These are phyloP conservation scores for Serendipita vermifera DNA, from an alignment of 768 basidiomycete species.

Conservation along the genomic window DNA sequence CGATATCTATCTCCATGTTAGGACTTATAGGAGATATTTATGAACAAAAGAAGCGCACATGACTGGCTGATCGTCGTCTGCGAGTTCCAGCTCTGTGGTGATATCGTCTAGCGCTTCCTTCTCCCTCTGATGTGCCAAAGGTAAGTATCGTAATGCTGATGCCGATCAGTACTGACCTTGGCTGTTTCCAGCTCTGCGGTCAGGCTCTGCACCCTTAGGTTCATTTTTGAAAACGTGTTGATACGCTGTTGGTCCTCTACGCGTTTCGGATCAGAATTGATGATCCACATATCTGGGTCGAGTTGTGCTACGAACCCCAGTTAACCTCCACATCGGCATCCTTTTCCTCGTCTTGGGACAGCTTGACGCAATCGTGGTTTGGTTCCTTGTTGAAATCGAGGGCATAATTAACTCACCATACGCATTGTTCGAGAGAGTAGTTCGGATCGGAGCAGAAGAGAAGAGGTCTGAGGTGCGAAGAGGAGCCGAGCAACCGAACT, in stretches of 20 bases:
- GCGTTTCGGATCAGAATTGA: slow-evolving; percentile 21
- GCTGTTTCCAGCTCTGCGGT: slow-evolving; percentile 59
- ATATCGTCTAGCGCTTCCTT: slow-evolving; percentile 91
- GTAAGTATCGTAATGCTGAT: slow-evolving; percentile 9
- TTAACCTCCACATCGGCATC: slow-evolving; percentile 68
- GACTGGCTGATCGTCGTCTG: slow-evolving; percentile 70
- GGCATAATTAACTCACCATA: slow-evolving; percentile 32
- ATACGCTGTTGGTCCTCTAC: slow-evolving; percentile 77
- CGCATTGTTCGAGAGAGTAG: slow-evolving; percentile 27
- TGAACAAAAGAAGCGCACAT: slow-evolving; percentile 36
- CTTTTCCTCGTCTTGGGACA: slow-evolving; percentile 63
- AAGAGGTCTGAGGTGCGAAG: not conserved
- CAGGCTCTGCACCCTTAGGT: slow-evolving; percentile 57
- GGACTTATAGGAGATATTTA: not conserved
- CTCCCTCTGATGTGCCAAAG: slow-evolving; percentile 50
- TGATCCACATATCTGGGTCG: not conserved
- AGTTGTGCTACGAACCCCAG: slow-evolving; percentile 46
- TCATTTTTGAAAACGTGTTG: slow-evolving; percentile 83
- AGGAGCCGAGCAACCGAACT: not conserved
- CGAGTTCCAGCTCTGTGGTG: slow-evolving; percentile 72
- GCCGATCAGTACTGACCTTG: slow-evolving; percentile 44
- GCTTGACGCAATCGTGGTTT: too few species aligned
- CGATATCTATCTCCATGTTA: slow-evolving; percentile 49
- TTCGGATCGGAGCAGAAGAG: not conserved
- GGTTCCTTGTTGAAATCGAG: not conserved